Evolutionary conservation across 768 basidiomycete species (phyloP), one percentile per base, ranked within the genome.

Genomic region (Tricholoma sp.): DNA sequence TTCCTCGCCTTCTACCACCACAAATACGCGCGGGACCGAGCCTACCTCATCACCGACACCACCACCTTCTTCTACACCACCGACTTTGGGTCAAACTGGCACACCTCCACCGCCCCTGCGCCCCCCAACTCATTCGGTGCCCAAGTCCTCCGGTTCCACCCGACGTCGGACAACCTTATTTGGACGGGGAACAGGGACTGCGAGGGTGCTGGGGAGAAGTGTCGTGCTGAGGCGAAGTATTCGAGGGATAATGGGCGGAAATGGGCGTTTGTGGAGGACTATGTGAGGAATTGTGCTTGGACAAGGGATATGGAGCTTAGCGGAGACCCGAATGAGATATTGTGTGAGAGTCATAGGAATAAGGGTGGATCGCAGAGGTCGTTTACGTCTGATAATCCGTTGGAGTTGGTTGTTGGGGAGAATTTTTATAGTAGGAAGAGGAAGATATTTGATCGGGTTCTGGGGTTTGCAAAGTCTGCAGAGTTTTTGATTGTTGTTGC

Each of bases 401-500:
- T 98, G 54, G 82, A 95, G 69, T 77, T 98, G 45, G 79, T 95
- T 22, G 82, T 83, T 11, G 96, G 97, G 0, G 69, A 77, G 11
- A 77, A 85, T 55, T 98, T 83, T 74, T 98, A 85, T 67, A 61
- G 61, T 47, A 83, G 79, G 60, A 88, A 84, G 76, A 84, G 75
- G 59, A 89, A 82, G 67, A 69, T 97, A 19, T 99, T 98, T 65
- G 83, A 91, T 47, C 77, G 84, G 43, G 86, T 99, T 54, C 93
- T 94, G 62, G 97, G 97, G 6, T 98, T 95, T 74, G 88, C 97
- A 0, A 95, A 94, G 74, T 99, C 98, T 71, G 92, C 92, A 0
- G 93, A 99, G 74, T 99, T 90, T 69, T 79, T 98, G 68, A 85
- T 98, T 46, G 96, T 98, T 29, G 97, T 96, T 21, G 88, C 94